Base-by-base conservation (phyloP, 2,329 filamentous ascomycete genomes). In the Pestalotiopsis sp. region DNA sequence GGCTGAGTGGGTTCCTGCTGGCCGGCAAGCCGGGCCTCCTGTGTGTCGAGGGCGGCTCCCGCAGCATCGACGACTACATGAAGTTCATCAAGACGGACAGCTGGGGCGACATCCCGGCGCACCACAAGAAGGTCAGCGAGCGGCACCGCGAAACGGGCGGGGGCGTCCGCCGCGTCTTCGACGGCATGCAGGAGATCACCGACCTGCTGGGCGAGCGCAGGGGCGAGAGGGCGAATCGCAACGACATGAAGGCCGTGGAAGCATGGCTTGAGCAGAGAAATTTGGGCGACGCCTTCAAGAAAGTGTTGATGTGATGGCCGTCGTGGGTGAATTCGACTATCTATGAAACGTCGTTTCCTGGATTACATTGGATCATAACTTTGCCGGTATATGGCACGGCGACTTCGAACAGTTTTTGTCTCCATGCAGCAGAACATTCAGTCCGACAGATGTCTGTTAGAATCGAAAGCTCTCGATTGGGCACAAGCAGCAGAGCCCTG, bases 121-220 rank as follows among this genome's bases (percentile, higher is more conserved):
- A 89, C 68, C 88, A 90, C 70, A 90, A 90, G 72, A 90, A 90
- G 72, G 87, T 90, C 49, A 89, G 85, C 74, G 88, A 90, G 78
- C 77, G 85, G 11, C 83, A 82, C 68, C 75, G 86, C 1, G 85
- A 88, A 73, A 73, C 73, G 0, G 75, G 59, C 7, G 63, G 52
- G 2, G 6, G 20, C 6, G 69, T 79, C 14, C 65, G 69, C 38
- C 78, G 85, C 23, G 83, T 83, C 3, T 86, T 91, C 70, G 70
- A 72, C 5, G 86, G 86, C 38, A 91, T 92, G 84, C 79, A 80
- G 27, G 86, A 89, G 71, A 88, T 90, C 41, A 88, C 86, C 2
- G 85, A 86, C 66, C 70, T 78, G 4, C 67, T 86, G 17, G 83
- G 84, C 1, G 83, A 86, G 72, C 81, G 82, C 73, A 74, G 83